A percentile compares a stretch with the other conserved stretches of the same genome.
Evolutionary conservation across 257 asterid genomes (phyloP).

Genomic region (Nicotiana undulata): DNA sequence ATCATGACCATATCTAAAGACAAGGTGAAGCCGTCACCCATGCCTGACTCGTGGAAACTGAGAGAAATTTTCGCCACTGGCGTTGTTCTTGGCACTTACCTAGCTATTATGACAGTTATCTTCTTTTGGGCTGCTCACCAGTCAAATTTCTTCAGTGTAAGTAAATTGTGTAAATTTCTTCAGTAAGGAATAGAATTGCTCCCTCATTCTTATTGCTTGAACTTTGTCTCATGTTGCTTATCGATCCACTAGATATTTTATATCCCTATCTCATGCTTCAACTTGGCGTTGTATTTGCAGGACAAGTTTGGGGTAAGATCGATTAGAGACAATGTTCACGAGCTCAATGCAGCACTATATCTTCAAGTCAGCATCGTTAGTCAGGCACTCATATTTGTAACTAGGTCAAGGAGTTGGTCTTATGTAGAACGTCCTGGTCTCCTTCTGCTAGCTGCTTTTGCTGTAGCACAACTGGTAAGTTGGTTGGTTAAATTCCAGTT

Average conservation of each 20-base stretch:
- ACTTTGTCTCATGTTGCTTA: background rate
- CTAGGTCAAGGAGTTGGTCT: constrained; percentile 59
- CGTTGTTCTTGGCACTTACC: constrained; percentile 45
- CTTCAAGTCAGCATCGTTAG: constrained; percentile 56
- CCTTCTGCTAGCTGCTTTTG: constrained; percentile 33
- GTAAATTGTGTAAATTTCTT: background rate
- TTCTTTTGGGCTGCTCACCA: constrained; percentile 42
- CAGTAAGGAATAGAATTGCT: too few relatives aligned
- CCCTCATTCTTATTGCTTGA: too few relatives aligned
- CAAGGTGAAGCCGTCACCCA: constrained; percentile 48
- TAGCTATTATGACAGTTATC: constrained; percentile 52
- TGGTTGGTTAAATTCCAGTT: background rate
- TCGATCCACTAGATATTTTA: background rate
- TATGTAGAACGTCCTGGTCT: constrained; percentile 53
- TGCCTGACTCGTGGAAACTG: constrained; percentile 61
- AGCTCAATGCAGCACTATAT: constrained; percentile 44
- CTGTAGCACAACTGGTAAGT: constrained; percentile 41
- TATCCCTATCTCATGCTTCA: background rate
- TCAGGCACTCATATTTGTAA: constrained; percentile 54
- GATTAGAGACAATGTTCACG: constrained; percentile 15
- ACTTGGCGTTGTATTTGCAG: constrained; percentile 12
- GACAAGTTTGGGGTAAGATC: constrained; percentile 33
- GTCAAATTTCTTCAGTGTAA: constrained; percentile 41
- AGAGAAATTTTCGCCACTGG: constrained; percentile 52
- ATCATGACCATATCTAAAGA: constrained; percentile 61